Evolutionary conservation across 2,329 filamentous ascomycete genomes (phyloP).

Genomic region (Trichoderma breve): DNA sequence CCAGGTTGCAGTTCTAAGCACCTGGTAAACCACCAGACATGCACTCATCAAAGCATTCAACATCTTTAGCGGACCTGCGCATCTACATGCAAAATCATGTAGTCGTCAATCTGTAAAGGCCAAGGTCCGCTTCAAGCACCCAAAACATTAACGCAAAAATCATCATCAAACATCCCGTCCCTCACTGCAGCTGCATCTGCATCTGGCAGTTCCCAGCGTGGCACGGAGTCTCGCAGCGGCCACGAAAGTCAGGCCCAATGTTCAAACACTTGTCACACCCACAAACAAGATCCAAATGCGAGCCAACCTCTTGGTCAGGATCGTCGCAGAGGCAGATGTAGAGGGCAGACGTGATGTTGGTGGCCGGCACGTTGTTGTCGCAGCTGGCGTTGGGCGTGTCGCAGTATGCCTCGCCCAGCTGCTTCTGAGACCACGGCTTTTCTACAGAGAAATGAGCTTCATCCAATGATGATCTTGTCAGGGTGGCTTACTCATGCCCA

Average conservation of each 20-base stretch:
- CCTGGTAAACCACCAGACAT: background rate
- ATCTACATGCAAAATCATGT: background rate
- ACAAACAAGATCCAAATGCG: slow-evolving; percentile 38
- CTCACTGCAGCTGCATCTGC: background rate
- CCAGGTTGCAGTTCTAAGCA: background rate
- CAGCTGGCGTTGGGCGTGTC: slow-evolving; percentile 38
- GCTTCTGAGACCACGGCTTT: slow-evolving; percentile 35
- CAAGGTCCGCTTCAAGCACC: background rate
- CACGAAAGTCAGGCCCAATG: slow-evolving; percentile 40
- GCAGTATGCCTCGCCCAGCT: slow-evolving; percentile 38
- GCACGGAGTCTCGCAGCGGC: slow-evolving; percentile 40
- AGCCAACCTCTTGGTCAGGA: slow-evolving; percentile 34
- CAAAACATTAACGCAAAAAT: background rate
- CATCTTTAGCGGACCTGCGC: background rate
- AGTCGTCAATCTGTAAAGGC: background rate
- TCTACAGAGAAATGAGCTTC: slow-evolving; percentile 24
- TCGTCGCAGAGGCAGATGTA: slow-evolving; percentile 41
- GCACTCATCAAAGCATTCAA: background rate
- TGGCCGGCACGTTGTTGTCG: slow-evolving; percentile 30
- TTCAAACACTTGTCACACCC: slow-evolving; percentile 42
- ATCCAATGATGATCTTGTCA: background rate
- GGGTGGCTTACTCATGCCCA: slow-evolving; percentile 35
- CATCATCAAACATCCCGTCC: background rate
- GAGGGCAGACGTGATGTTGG: slow-evolving; percentile 34
- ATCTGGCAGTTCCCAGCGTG: slow-evolving; percentile 25